Evolutionary conservation across 2,329 filamentous ascomycete species (phyloP).

Genomic region (Juglanconis juglandina): DNA sequence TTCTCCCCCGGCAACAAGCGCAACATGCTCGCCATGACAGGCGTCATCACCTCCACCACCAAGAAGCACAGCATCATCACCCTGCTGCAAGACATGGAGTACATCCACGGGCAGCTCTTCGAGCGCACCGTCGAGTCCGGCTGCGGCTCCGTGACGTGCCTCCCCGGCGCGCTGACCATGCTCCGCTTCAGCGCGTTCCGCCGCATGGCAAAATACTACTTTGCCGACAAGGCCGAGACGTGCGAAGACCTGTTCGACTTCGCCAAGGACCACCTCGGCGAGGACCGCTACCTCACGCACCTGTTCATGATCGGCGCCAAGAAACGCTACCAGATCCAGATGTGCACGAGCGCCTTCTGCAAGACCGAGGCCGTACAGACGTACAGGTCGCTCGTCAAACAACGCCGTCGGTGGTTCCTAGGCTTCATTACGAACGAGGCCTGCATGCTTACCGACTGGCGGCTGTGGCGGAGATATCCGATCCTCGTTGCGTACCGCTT

Average conservation of each 20-base stretch:
- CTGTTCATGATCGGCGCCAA: conserved; percentile 98
- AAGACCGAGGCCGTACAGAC: conserved; percentile 96
- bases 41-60: conserved; percentile 92
- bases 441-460: conserved; percentile 93
- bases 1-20: conserved; percentile 86
- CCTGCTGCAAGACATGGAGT: conserved; percentile 94
- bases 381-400: conserved; percentile 81
- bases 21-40: conserved; percentile 96
- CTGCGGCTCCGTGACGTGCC: conserved; percentile 88
- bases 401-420: conserved; percentile 92
- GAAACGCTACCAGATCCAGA: conserved; percentile 90
- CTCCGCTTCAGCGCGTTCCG: conserved; percentile 93
- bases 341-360: conserved; percentile 97
- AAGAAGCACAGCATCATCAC: conserved; percentile 86
- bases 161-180: conserved; percentile 93
- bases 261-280: conserved; percentile 89
- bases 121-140: conserved; percentile 93
- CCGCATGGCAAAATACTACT: conserved; percentile 97
- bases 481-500: conserved; percentile 82
- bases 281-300: conserved; percentile 96
- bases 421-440: conserved; percentile 98
- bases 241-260: conserved; percentile 96
- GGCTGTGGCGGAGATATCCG: conserved; percentile 88
- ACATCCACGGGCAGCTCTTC: conserved; percentile 93
- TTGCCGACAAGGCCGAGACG: conserved; percentile 92